Percentiles rank a stretch among this genome's conserved stretches.
These are phyloP conservation scores for Lumnitzera racemosa DNA, from an alignment of 345 rosid species.

Conservation along the genomic window DNA sequence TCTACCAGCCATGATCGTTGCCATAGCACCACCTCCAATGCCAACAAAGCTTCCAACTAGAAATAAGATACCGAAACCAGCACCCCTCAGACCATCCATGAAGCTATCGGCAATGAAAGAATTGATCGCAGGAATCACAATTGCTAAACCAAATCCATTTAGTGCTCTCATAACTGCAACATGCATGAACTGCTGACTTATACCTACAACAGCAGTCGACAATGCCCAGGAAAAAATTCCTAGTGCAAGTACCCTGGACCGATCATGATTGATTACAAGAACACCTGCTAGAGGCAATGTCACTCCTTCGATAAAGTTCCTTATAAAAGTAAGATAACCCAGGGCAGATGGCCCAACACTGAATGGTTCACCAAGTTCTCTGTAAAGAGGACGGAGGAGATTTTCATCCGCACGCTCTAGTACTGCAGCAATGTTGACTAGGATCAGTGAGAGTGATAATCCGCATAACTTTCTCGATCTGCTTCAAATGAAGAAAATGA, in stretches of 20 bases:
- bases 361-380: conserved; percentile 98
- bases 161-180: conserved; percentile 93
- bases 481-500: conserved; percentile 17
- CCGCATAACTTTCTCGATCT: conserved; percentile 77
- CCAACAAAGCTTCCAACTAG: conserved; percentile 84
- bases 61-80: conserved; percentile 79
- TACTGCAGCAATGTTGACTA: conserved; percentile 84
- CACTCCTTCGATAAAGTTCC: conserved; percentile 89
- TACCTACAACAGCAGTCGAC: conserved; percentile 92
- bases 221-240: conserved; percentile 93
- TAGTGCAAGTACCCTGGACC: conserved; percentile 76
- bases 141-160: conserved; percentile 90
- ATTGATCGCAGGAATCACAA: conserved; percentile 94
- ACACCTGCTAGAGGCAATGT: conserved; percentile 88
- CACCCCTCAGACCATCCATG: conserved; percentile 68
- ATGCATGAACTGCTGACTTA: conserved; percentile 58
- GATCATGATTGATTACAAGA: conserved; percentile 68
- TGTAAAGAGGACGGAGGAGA: conserved; percentile 85
- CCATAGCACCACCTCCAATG: conserved; percentile 91
- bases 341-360: conserved; percentile 91
- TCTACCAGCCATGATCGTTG: conserved; percentile 92
- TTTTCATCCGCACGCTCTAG: conserved; percentile 98
- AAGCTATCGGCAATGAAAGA: conserved; percentile 96
- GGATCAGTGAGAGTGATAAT: conserved; percentile 68
- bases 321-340: conserved; percentile 87